These are phyloP conservation scores for Phlyctochytrium arcticum DNA, from an alignment of 192 early-diverging fungal species.

Conservation along the genomic window DNA sequence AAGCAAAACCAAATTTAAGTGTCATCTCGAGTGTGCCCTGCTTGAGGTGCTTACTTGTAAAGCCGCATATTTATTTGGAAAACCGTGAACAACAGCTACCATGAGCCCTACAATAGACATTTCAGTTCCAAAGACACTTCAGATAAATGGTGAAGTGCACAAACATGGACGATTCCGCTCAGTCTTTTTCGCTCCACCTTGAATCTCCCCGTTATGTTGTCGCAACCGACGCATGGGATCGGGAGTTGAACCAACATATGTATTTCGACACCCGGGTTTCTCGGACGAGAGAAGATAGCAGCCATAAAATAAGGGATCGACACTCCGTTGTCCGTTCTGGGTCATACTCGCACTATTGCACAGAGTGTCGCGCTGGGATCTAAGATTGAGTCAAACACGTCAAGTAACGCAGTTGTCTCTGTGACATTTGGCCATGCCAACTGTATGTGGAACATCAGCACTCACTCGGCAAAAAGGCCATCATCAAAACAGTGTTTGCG, in stretches of 20 bases:
- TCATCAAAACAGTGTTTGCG: too few relatives aligned
- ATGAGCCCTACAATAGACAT: constrained; percentile 35
- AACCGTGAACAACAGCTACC: constrained; percentile 43
- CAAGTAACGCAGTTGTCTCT: too few relatives aligned
- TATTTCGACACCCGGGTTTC: constrained; percentile 20
- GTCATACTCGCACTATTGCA: too few relatives aligned
- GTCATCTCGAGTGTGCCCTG: background rate
- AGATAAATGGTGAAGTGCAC: background rate
- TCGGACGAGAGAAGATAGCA: constrained; percentile 45
- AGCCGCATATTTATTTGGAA: constrained; percentile 40
- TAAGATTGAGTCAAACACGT: too few relatives aligned
- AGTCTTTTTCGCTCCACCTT: constrained; percentile 52
- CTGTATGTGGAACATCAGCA: too few relatives aligned
- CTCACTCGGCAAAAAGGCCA: too few relatives aligned
- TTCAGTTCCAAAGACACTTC: background rate
- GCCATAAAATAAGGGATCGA: too few relatives aligned
- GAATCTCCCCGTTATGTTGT: constrained; percentile 55
- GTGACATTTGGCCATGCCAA: too few relatives aligned
- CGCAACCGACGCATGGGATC: constrained; percentile 43
- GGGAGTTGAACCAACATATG: constrained; percentile 55
- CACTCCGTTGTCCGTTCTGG: too few relatives aligned
- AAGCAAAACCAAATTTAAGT: background rate
- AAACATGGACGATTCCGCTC: constrained; percentile 35
- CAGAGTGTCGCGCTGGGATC: too few relatives aligned
- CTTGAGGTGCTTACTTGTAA: constrained; percentile 32